These are phyloP conservation scores for Comarum palustre DNA, from an alignment of 306 rosid species.

Conservation along the genomic window DNA sequence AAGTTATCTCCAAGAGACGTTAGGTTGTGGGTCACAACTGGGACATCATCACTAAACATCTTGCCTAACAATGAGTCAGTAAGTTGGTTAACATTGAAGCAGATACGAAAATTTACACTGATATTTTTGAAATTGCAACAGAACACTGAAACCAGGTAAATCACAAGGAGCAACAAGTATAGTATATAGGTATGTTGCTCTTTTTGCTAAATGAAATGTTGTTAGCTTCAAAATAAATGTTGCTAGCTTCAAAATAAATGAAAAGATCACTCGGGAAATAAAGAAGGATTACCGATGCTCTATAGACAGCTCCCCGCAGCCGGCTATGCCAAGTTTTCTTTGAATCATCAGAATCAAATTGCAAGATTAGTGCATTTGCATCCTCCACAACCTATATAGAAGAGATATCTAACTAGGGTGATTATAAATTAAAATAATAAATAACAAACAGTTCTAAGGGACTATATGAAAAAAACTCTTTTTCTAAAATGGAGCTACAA, in stretches of 20 bases:
- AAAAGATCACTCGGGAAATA: not conserved
- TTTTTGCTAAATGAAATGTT: not conserved
- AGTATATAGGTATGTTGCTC: not conserved
- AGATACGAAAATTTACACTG: not conserved
- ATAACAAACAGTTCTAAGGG: not conserved
- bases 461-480: conserved; percentile 1
- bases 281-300: conserved; percentile 60
- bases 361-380: conserved; percentile 67
- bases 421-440: not conserved
- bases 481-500: conserved; percentile 16
- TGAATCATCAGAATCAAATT: conserved; percentile 70
- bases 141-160: not conserved
- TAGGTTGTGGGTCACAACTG: not conserved
- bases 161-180: not conserved
- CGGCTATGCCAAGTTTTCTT: conserved; percentile 78
- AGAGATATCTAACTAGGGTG: conserved; percentile 20
- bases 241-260: not conserved
- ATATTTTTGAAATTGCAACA: not conserved
- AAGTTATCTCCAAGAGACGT: not conserved
- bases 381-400: conserved; percentile 82
- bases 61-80: not conserved
- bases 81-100: not conserved
- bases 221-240: not conserved
- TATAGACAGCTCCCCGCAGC: conserved; percentile 83
- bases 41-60: not conserved